phyloP scores from a whole-genome alignment of 495 filamentous ascomycete genomes.

The Daldinia concentrica region DNA sequence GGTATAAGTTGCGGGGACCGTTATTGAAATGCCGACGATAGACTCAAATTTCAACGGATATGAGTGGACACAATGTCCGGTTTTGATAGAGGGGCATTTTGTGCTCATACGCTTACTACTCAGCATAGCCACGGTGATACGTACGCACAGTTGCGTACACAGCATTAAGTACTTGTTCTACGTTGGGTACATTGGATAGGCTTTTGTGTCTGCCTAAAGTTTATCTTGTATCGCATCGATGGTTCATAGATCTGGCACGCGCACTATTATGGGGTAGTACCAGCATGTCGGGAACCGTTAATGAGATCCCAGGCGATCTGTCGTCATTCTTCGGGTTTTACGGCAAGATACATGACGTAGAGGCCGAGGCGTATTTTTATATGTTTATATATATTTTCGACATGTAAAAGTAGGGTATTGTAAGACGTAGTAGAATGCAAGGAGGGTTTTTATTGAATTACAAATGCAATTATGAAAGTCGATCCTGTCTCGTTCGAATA shows the following conservation, averaged over 20 bases:
- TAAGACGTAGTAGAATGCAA: constrained; percentile 27
- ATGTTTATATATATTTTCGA: no score
- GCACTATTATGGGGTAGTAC: constrained; percentile 23
- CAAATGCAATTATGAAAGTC: constrained; percentile 5
- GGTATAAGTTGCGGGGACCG: neutral
- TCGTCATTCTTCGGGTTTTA: constrained; percentile 11
- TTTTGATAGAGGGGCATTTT: neutral
- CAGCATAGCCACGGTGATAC: constrained; percentile 4
- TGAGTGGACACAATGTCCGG: neutral
- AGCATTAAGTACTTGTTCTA: neutral
- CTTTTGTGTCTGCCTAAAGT: constrained; percentile 5
- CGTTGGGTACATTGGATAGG: neutral
- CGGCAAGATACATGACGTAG: neutral
- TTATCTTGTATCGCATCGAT: constrained; percentile 11
- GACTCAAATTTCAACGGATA: neutral
- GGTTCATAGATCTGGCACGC: constrained; percentile 23
- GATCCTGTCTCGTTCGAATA: constrained; percentile 18
- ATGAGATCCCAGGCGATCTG: constrained; percentile 5
- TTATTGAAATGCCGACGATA: neutral
- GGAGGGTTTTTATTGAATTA: constrained; percentile 30
- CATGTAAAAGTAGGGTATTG: neutral
- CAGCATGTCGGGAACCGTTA: constrained; percentile 27
- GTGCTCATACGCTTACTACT: neutral
- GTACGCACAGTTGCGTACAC: neutral
- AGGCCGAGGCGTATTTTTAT: constrained; percentile 6